Conservation (phyloP, 2,329 filamentous ascomycete species). For the Alternaria sp. region DNA sequence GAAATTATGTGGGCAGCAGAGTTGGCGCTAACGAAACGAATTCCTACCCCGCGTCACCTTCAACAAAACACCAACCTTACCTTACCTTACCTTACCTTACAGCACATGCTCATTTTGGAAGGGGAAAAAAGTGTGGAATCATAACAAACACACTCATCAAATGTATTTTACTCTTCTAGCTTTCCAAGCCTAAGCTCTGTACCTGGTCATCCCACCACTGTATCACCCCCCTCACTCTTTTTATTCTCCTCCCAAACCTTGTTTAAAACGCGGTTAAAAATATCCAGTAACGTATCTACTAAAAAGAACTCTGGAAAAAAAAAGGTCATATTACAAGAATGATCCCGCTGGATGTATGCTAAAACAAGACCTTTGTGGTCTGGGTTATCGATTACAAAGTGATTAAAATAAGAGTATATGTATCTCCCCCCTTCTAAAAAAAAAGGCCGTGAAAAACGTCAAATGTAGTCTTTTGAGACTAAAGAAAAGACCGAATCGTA, state of each 20-base stretch:
- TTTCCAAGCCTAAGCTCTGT: background rate
- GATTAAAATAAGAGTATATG: too few relatives aligned
- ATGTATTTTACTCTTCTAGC: too few relatives aligned
- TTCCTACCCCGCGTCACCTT: slow-evolving; percentile 23
- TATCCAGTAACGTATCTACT: background rate
- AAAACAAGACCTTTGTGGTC: too few relatives aligned
- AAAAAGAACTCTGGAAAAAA: background rate
- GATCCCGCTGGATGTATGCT: too few relatives aligned
- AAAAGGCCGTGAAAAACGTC: slow-evolving; percentile 3
- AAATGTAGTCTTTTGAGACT: background rate
- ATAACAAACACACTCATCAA: too few relatives aligned
- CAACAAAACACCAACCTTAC: background rate
- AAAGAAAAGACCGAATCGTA: background rate
- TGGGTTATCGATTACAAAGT: too few relatives aligned
- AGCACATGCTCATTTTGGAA: too few relatives aligned
- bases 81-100: background rate
- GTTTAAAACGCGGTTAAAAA: slow-evolving; percentile 10
- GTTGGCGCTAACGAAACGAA: slow-evolving; percentile 28
- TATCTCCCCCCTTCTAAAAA: background rate
- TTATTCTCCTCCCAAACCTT: background rate
- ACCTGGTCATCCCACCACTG: background rate
- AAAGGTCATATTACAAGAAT: too few relatives aligned
- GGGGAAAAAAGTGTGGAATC: too few relatives aligned
- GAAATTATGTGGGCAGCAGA: slow-evolving; percentile 36
- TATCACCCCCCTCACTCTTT: background rate